A percentile compares a stretch with the other conserved stretches of the same genome.
Evolutionary conservation across 176 grass and related monocot species (phyloP).

Genomic region (Aegilops bicornis): DNA sequence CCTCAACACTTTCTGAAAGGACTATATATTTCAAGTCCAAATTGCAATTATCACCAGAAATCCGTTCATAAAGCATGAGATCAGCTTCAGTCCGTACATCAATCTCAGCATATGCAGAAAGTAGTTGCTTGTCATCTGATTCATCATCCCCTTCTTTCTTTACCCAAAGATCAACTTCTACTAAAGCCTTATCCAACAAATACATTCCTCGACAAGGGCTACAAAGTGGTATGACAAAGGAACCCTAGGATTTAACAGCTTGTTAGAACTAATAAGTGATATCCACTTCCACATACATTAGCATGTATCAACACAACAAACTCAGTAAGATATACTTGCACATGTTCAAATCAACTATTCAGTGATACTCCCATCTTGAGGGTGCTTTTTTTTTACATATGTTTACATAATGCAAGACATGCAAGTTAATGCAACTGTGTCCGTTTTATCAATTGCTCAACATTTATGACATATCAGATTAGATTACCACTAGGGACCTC

Average conservation of each 20-base stretch:
- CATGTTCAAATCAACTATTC: background rate
- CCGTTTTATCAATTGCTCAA: background rate
- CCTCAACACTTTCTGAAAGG: conserved; percentile 5
- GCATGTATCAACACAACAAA: background rate
- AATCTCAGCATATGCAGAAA: conserved; percentile 17
- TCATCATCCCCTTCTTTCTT: conserved; percentile 14
- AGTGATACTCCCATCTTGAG: background rate
- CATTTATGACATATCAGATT: background rate
- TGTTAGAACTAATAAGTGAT: conserved; percentile 13
- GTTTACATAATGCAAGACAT: background rate
- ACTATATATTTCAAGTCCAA: background rate
- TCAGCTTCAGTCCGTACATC: background rate
- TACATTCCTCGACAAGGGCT: conserved; percentile 37
- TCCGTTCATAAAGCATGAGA: background rate
- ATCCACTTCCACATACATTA: background rate
- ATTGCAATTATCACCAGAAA: conserved; percentile 10
- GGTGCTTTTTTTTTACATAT: background rate
- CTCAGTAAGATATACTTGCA: background rate
- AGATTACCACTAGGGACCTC: background rate
- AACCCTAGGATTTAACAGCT: conserved; percentile 19
- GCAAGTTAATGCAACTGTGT: background rate
- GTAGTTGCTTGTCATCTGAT: conserved; percentile 21
- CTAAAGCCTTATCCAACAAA: conserved; percentile 22
- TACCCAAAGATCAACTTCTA: conserved; percentile 36
- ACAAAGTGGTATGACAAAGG: conserved; percentile 20